These are phyloP conservation scores for Pholiota adiposa DNA, from an alignment of 1,284 basidiomycete genomes.

Conservation along the genomic window DNA sequence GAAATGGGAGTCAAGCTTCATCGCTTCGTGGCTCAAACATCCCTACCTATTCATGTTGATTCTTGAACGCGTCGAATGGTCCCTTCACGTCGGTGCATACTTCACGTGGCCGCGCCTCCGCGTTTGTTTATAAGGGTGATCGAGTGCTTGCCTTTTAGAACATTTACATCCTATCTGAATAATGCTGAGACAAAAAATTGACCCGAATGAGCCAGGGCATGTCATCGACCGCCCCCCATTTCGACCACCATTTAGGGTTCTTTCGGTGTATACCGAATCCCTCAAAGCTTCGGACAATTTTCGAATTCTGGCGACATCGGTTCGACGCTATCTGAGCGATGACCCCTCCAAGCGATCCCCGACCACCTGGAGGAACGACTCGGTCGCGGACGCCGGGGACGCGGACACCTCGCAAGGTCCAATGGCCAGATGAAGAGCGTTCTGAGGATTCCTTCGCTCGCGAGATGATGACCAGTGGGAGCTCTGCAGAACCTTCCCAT, in stretches of 20 bases:
- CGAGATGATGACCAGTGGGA: background rate
- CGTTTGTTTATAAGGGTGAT: too few species aligned
- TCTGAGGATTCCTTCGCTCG: background rate
- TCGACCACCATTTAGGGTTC: background rate
- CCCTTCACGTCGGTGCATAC: too few species aligned
- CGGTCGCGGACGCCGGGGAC: conserved; percentile 28
- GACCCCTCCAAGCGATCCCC: background rate
- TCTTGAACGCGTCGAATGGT: too few species aligned
- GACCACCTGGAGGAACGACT: background rate
- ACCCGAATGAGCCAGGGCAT: background rate
- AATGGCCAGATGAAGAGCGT: conserved; percentile 42
- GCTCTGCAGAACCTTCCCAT: conserved; percentile 26
- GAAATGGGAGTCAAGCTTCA: too few species aligned
- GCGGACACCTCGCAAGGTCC: conserved; percentile 52
- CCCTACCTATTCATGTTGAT: too few species aligned
- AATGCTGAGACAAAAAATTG: background rate
- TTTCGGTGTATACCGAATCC: background rate
- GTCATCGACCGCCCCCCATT: background rate
- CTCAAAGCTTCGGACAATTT: background rate
- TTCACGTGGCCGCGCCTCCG: too few species aligned
- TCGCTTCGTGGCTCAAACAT: too few species aligned
- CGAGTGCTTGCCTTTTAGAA: too few species aligned
- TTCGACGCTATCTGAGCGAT: background rate
- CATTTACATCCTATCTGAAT: background rate
- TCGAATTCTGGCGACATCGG: background rate